Percentiles rank a stretch among this genome's conserved stretches.
Evolutionary conservation across 2,329 filamentous ascomycete genomes (phyloP).

Genomic region (Albophoma yamanashiensis): DNA sequence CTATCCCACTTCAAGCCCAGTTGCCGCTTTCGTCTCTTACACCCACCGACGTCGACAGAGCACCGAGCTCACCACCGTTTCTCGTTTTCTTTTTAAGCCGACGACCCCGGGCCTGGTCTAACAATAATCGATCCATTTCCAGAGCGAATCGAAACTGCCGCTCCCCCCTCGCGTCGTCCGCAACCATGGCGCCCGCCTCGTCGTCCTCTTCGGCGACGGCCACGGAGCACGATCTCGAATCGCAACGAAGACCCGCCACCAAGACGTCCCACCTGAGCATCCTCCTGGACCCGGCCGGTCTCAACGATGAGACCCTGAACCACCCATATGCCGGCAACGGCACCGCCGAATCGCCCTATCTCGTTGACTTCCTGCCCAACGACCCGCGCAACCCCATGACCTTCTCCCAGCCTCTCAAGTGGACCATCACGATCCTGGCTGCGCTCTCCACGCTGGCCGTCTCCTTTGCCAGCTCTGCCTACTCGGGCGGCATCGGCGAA

Average conservation of each 20-base stretch:
- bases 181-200: constrained; percentile 3
- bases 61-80: background rate
- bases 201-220: constrained; percentile 10
- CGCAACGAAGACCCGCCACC: constrained; percentile 19
- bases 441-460: constrained; percentile 59
- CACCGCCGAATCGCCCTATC: constrained; percentile 55
- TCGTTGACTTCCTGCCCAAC: constrained; percentile 56
- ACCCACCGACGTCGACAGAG: background rate
- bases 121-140: background rate
- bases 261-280: constrained; percentile 37
- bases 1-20: background rate
- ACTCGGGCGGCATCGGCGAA: constrained; percentile 44
- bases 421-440: constrained; percentile 51
- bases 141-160: background rate
- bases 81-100: background rate
- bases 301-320: constrained; percentile 45
- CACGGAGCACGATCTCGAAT: constrained; percentile 30
- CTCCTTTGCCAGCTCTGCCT: constrained; percentile 59
- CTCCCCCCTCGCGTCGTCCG: background rate
- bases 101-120: background rate
- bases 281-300: constrained; percentile 45
- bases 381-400: constrained; percentile 59
- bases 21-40: background rate
- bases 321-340: constrained; percentile 49
- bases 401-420: constrained; percentile 48